Base-by-base conservation (phyloP, 73 alveolate genomes). In the Paramecium biaurelia region DNA sequence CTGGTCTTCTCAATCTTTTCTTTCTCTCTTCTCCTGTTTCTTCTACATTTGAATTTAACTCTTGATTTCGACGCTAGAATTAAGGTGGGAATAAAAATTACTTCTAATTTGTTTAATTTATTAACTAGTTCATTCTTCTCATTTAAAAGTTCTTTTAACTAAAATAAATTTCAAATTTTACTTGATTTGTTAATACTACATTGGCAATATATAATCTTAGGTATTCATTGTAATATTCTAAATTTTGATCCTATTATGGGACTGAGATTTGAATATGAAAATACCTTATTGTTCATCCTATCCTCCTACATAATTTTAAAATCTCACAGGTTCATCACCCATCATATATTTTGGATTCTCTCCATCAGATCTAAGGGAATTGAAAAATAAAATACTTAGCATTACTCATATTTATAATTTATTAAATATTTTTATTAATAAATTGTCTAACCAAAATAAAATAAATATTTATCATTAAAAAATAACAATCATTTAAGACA, bases 71-170 rank as follows among this genome's bases (percentile, higher is more conserved):
- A 24, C 90, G 35, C 90, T 63, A 26, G 24, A 14, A 63, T 26
- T 30, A 12, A 14, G 26, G 47, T 53, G 30, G 23, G 2, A 53
- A 18, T 47, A 63, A 23, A 63, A 3, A 26, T 26, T 63, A 63
- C 84, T 63, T 79, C 94, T 26, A 89, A 63, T 70, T 88, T 37
- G 38, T 70, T 82, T 45, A 89, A 70, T 70, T 89, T 89, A 34
- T 89, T 82, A 4, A 89, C 67, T 42, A 89, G 92, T 45, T 89
- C 94, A 42, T 89, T 89, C 45, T 89, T 89, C 63, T 89, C 94
- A 72, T 89, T 89, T 35, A 89, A 85, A 6, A 89, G 87, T 89
- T 89, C 94, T 53, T 89, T 89, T 20, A 89, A 49, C 90, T 89
- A 10, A 4, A 12, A 30, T 30, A 12, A 26, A 5, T 14, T 26